Base-by-base conservation (phyloP, 1,284 basidiomycete genomes). In the Sanghuangporus sanghuang region DNA sequence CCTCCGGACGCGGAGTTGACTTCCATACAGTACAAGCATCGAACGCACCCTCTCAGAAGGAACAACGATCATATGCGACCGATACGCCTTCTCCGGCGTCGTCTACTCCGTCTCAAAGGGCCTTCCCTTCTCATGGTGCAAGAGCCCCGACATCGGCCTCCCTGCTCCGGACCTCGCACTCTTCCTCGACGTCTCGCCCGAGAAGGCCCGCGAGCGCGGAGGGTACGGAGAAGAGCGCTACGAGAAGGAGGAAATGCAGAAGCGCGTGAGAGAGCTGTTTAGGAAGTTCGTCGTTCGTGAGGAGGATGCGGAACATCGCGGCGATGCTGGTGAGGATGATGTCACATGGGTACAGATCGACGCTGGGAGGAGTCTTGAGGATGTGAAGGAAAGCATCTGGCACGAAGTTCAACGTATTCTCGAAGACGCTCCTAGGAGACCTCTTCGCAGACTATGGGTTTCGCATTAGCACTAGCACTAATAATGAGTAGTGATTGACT, bases 81-180 rank as follows among this genome's bases (percentile, higher is more conserved):
- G 97, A 42, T 99, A 99, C 73, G 93, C 95, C 0, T 99, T 98
- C 75, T 98, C 95, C 1, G 97, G 96, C 0, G 91, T 96, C 67
- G 96, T 95, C 1, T 99, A 98, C 76, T 93, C 94, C 1, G 85
- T 89, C 5, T 87, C 95, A 56, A 98, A 98, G 75, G 85, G 80
- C 54, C 75, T 79, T 58, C 71, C 76, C 2, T 85, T 84, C 70
- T 80, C 85, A 35, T 98, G 93, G 92, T 97, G 95, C 74, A 82
- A 86, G 50, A 77, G 85, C 2, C 95, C 96, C 0, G 97, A 99
- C 71, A 77, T 87, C 11, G 86, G 86, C 5, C 87, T 99, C 6
- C 96, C 95, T 1, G 82, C 89, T 0, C 96, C 96, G 0, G 96
- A 99, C 74, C 72, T 96, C 40, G 90, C 90, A 0, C 72, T 98